Percentiles rank a stretch among this genome's conserved stretches.
These are phyloP conservation scores for Novymonas esmeraldas DNA, from an alignment of 208 protist species.

Conservation along the genomic window DNA sequence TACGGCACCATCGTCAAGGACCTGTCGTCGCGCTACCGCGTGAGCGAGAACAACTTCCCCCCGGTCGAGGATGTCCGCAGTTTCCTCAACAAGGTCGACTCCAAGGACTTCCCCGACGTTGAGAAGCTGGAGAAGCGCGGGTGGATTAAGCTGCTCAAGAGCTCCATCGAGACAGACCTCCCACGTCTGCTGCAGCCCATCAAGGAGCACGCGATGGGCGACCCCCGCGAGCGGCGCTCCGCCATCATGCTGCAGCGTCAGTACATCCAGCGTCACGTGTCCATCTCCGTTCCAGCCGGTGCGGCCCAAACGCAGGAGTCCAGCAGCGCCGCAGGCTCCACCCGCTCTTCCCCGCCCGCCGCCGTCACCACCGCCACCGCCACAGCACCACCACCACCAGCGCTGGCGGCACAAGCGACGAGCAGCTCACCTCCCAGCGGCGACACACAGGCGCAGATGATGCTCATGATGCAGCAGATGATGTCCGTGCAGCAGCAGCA, in stretches of 20 bases:
- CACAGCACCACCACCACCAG: not conserved
- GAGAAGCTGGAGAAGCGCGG: slow-evolving; percentile 62
- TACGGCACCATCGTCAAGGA: slow-evolving; percentile 53
- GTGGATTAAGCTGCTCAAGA: slow-evolving; percentile 53
- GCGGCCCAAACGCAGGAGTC: not conserved
- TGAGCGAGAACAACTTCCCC: slow-evolving; percentile 63
- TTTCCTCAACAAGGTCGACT: slow-evolving; percentile 47
- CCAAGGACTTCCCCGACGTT: slow-evolving; percentile 54
- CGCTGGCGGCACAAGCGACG: slow-evolving; percentile 2
- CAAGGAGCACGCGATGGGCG: slow-evolving; percentile 49
- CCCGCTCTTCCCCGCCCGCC: too few relatives aligned
- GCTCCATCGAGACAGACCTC: slow-evolving; percentile 63
- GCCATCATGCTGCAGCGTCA: slow-evolving; percentile 21
- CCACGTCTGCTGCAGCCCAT: slow-evolving; percentile 75
- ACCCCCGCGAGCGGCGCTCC: slow-evolving; percentile 47
- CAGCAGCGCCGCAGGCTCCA: not conserved
- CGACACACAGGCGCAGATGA: slow-evolving; percentile 40
- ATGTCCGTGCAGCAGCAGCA: slow-evolving; percentile 35
- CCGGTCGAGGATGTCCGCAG: slow-evolving; percentile 27
- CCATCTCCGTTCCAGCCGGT: not conserved
- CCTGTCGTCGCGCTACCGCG: slow-evolving; percentile 53
- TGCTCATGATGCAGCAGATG: slow-evolving; percentile 50
- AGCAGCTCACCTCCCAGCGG: not conserved
- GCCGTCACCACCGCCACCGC: not conserved
- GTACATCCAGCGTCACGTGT: slow-evolving; percentile 12